Percentiles rank a stretch among this genome's conserved stretches.
Evolutionary conservation across 768 basidiomycete species (phyloP).

Genomic region (Lactarius pseudohatsudake): DNA sequence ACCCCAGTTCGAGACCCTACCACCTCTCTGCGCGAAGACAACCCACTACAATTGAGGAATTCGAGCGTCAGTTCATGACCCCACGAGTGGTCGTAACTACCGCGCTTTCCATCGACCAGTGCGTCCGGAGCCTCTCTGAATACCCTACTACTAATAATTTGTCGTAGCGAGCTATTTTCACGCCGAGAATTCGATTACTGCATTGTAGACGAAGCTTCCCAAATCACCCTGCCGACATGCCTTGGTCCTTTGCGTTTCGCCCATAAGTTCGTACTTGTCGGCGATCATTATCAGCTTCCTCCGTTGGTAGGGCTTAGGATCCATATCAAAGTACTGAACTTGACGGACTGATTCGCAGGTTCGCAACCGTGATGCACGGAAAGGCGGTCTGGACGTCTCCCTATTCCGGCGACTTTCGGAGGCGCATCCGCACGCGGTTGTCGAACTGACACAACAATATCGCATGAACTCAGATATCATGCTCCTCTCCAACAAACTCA

Average conservation of each 20-base stretch:
- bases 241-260: conserved; percentile 91
- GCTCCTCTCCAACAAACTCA: conserved; percentile 81
- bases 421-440: conserved; percentile 81
- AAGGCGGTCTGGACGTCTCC: conserved; percentile 85
- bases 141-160: neutral
- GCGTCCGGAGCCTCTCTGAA: conserved; percentile 36
- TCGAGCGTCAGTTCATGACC: conserved; percentile 78
- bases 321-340: neutral
- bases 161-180: conserved; percentile 75
- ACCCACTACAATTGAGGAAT: conserved; percentile 72
- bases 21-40: conserved; percentile 58
- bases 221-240: conserved; percentile 94
- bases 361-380: conserved; percentile 72
- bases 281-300: conserved; percentile 96
- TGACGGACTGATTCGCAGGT: conserved; percentile 51
- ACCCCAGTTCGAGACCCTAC: conserved; percentile 73
- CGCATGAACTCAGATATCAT: conserved; percentile 98
- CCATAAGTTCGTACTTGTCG: conserved; percentile 89
- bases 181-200: conserved; percentile 91
- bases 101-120: conserved; percentile 94
- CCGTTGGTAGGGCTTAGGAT: conserved; percentile 62
- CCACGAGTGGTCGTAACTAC: conserved; percentile 97
- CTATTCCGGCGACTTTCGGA: conserved; percentile 88
- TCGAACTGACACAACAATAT: conserved; percentile 87
- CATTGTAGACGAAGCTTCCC: conserved; percentile 97